Evolutionary conservation across 495 filamentous ascomycete species (phyloP).

Genomic region (Penicillium mononematosum): DNA sequence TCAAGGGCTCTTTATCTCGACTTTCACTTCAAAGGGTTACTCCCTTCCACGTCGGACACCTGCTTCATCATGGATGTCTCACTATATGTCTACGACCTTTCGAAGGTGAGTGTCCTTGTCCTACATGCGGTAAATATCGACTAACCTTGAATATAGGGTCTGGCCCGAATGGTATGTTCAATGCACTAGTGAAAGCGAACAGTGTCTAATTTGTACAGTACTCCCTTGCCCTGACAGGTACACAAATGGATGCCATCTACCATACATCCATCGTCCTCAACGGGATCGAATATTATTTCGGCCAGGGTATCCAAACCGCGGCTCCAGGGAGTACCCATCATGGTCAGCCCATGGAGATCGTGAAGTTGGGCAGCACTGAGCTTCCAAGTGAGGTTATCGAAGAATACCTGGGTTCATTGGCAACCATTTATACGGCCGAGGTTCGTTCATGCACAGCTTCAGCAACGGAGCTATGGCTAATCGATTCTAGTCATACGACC

Average conservation of each 20-base stretch:
- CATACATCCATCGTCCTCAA: slow-evolving; percentile 85
- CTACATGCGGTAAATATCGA: not conserved
- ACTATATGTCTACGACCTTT: slow-evolving; percentile 93
- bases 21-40: not conserved
- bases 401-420: slow-evolving; percentile 85
- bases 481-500: slow-evolving; percentile 69
- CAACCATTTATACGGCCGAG: slow-evolving; percentile 78
- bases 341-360: slow-evolving; percentile 74
- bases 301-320: slow-evolving; percentile 76
- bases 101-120: slow-evolving; percentile 51
- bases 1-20: slow-evolving; percentile 17
- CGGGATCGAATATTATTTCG: slow-evolving; percentile 74
- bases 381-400: slow-evolving; percentile 79
- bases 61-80: slow-evolving; percentile 70
- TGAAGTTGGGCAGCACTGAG: slow-evolving; percentile 72
- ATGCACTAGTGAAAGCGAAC: not conserved
- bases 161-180: slow-evolving; percentile 47
- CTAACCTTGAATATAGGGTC: slow-evolving; percentile 25
- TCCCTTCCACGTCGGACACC: not conserved
- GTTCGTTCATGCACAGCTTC: slow-evolving; percentile 37
- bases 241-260: slow-evolving; percentile 84
- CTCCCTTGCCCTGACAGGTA: slow-evolving; percentile 54
- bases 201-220: slow-evolving; percentile 33
- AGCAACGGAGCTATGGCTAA: not conserved
- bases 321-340: slow-evolving; percentile 79